Percentiles rank a stretch among this genome's conserved stretches.
Conservation (phyloP, 169 alveolate species). For the Cystoisospora suis region DNA sequence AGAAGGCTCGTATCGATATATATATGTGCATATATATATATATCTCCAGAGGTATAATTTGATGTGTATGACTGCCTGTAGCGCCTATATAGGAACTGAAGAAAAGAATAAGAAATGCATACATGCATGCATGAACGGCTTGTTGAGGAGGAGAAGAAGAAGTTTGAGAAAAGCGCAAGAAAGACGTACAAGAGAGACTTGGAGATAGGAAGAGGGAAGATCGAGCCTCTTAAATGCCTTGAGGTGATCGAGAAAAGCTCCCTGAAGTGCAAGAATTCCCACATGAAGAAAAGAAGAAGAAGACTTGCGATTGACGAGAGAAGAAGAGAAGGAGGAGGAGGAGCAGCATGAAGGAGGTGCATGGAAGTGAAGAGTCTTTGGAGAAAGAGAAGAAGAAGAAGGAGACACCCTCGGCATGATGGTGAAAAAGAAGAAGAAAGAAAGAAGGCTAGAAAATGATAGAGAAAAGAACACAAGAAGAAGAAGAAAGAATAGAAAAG, state of each 20-base stretch:
- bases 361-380: too few species aligned
- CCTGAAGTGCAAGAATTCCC: constrained; percentile 59
- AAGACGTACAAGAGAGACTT: not conserved
- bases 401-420: too few species aligned
- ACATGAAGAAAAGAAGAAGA: not conserved
- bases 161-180: not conserved
- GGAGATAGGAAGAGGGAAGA: not conserved
- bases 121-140: not conserved
- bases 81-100: not conserved
- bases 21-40: not conserved
- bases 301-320: too few species aligned
- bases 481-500: not conserved
- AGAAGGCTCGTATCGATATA: not conserved
- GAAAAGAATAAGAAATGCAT: not conserved
- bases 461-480: not conserved
- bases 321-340: too few species aligned
- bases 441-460: not conserved
- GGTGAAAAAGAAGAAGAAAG: too few species aligned
- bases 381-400: too few species aligned
- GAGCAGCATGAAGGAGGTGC: too few species aligned
- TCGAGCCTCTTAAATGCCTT: not conserved
- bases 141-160: not conserved
- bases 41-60: not conserved
- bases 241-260: constrained; percentile 53
- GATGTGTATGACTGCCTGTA: not conserved